Conservation (phyloP, 495 filamentous ascomycete species). For the Tetracladium marchalianum region DNA sequence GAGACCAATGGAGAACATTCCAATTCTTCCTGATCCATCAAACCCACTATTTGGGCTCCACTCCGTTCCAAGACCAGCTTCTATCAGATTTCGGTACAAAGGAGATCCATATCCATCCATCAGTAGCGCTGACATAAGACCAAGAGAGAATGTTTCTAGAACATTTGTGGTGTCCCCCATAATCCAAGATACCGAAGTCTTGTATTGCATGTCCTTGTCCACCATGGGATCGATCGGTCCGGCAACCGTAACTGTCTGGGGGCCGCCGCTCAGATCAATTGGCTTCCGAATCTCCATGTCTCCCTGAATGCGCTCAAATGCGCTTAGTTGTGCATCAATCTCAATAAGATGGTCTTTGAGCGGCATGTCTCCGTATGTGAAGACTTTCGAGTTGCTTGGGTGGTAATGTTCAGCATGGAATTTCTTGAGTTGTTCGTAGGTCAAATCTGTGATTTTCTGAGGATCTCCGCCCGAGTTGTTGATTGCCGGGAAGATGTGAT, state of each 20-base stretch:
- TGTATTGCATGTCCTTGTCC: constrained; percentile 76
- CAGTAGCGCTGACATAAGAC: constrained; percentile 70
- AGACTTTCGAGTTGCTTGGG: constrained; percentile 88
- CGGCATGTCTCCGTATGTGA: constrained; percentile 93
- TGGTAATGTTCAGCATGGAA: constrained; percentile 93
- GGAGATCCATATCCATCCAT: constrained; percentile 94
- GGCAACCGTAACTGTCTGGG: constrained; percentile 55
- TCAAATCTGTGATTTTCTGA: constrained; percentile 89
- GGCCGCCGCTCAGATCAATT: constrained; percentile 57
- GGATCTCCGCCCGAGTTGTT: constrained; percentile 96
- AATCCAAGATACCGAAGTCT: constrained; percentile 88
- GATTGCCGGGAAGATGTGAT: constrained; percentile 85
- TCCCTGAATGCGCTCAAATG: constrained; percentile 56
- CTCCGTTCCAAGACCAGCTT: constrained; percentile 81
- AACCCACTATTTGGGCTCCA: constrained; percentile 92
- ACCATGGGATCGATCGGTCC: constrained; percentile 87
- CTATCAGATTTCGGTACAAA: constrained; percentile 81
- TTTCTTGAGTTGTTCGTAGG: constrained; percentile 70
- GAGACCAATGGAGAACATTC: constrained; percentile 83
- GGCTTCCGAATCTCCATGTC: constrained; percentile 69
- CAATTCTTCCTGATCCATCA: constrained; percentile 62
- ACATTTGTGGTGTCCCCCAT: constrained; percentile 73
- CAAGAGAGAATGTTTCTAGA: constrained; percentile 76
- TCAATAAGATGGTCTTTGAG: constrained; percentile 68
- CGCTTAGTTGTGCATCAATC: constrained; percentile 58